Evolutionary conservation across 2,329 filamentous ascomycete species (phyloP).

Genomic region (Pseudogymnoascus sp.): DNA sequence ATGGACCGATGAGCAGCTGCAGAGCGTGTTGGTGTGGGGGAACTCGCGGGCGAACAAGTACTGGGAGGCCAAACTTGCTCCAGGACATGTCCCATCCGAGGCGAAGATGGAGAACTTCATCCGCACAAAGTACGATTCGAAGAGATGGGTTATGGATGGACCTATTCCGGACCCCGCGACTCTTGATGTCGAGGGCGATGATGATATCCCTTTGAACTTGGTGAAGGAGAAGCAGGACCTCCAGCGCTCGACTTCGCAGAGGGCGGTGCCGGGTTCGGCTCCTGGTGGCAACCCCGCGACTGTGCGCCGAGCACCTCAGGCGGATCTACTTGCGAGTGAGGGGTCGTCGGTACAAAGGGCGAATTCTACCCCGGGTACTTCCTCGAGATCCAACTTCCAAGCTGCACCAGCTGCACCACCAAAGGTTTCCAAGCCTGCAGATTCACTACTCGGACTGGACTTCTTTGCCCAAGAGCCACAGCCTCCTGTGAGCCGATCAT

Average conservation of each 20-base stretch:
- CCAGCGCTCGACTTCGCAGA: slow-evolving; percentile 37
- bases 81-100: slow-evolving; percentile 88
- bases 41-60: slow-evolving; percentile 97
- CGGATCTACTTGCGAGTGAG: slow-evolving; percentile 76
- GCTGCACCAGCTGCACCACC: slow-evolving; percentile 58
- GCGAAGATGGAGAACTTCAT: slow-evolving; percentile 99
- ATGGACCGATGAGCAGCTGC: slow-evolving; percentile 96
- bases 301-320: slow-evolving; percentile 40
- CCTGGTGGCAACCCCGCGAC: slow-evolving; percentile 26
- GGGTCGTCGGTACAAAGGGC: slow-evolving; percentile 57
- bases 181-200: slow-evolving; percentile 74
- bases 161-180: slow-evolving; percentile 86
- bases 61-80: slow-evolving; percentile 90
- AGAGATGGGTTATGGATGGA: slow-evolving; percentile 99
- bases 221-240: slow-evolving; percentile 59
- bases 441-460: slow-evolving; percentile 85
- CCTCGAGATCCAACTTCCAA: slow-evolving; percentile 47
- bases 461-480: slow-evolving; percentile 69
- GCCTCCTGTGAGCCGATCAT: slow-evolving; percentile 66
- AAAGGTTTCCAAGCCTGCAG: slow-evolving; percentile 62
- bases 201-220: slow-evolving; percentile 60
- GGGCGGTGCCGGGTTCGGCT: slow-evolving; percentile 5
- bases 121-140: slow-evolving; percentile 96
- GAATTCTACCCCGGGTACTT: slow-evolving; percentile 59
- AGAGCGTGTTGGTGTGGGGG: slow-evolving; percentile 90